Conservation (phyloP, 2,329 filamentous ascomycete genomes). For the Epichloe sibirici region DNA sequence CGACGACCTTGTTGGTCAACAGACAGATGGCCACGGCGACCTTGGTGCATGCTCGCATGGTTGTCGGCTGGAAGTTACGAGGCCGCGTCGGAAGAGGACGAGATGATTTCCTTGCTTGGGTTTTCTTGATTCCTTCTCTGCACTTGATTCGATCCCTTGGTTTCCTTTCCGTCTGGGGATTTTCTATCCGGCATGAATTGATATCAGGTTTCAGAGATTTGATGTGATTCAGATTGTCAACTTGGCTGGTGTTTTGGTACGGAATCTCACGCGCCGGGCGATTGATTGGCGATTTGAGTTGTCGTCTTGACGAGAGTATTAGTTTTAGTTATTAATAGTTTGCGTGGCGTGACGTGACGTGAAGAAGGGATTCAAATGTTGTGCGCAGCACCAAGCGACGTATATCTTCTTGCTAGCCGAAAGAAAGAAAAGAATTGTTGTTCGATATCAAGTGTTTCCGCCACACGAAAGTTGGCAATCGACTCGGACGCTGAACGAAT, state of each 20-base stretch:
- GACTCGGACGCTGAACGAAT: no score
- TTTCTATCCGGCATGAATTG: no score
- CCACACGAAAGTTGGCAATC: no score
- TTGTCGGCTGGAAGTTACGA: neutral
- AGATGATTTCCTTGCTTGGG: neutral
- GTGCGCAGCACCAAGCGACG: no score
- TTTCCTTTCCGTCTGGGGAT: neutral
- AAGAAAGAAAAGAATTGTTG: no score
- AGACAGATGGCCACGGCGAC: conserved; percentile 1
- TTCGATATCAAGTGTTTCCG: no score
- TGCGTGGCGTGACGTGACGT: no score
- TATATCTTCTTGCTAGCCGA: no score
- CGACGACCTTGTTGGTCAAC: neutral
- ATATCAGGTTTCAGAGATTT: neutral
- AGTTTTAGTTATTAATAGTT: neutral
- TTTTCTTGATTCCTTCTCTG: neutral
- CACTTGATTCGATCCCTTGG: neutral
- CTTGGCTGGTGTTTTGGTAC: no score
- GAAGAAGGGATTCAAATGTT: no score
- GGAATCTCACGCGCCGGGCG: neutral
- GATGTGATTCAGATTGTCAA: neutral
- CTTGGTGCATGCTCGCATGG: conserved; percentile 1
- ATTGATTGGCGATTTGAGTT: neutral
- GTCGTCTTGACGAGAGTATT: neutral
- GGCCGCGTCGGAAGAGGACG: neutral